phyloP scores from a whole-genome alignment of 2,329 filamentous ascomycete species.

The Aspergillus sp. region DNA sequence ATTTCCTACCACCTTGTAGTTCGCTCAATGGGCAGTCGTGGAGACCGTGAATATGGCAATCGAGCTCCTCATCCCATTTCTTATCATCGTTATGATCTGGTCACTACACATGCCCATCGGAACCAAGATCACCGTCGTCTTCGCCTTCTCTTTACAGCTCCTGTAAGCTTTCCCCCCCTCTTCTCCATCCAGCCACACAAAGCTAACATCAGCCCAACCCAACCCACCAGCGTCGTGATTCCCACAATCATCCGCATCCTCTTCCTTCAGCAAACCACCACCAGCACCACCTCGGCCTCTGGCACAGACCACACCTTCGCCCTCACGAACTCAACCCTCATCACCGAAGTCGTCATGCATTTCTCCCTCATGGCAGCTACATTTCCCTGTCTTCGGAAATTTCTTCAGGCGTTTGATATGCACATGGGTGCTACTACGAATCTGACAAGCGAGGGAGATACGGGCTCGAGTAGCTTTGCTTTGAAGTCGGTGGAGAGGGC shows the following conservation, averaged over 20 bases:
- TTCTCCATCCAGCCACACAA: too few relatives aligned
- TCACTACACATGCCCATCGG: not conserved
- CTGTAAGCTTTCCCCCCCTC: not conserved
- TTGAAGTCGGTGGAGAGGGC: not conserved
- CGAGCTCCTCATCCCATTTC: not conserved
- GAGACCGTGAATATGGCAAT: not conserved
- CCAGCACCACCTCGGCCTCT: not conserved
- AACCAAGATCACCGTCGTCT: not conserved
- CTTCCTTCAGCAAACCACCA: not conserved
- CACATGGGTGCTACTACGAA: not conserved
- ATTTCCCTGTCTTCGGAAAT: constrained; percentile 2
- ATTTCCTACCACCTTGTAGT: not conserved
- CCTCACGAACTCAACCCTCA: not conserved
- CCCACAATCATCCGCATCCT: not conserved
- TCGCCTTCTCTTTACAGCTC: not conserved
- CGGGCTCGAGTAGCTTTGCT: not conserved
- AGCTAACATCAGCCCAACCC: not conserved
- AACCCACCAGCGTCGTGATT: not conserved
- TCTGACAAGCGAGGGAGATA: not conserved
- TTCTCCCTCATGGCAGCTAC: constrained; percentile 2
- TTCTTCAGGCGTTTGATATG: constrained; percentile 1
- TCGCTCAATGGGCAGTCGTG: not conserved
- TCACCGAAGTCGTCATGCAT: constrained; percentile 3
- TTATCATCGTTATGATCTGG: not conserved
- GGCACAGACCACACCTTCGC: not conserved